These are phyloP conservation scores for Odontarrhena argentea DNA, from an alignment of 345 rosid genomes.

Conservation along the genomic window DNA sequence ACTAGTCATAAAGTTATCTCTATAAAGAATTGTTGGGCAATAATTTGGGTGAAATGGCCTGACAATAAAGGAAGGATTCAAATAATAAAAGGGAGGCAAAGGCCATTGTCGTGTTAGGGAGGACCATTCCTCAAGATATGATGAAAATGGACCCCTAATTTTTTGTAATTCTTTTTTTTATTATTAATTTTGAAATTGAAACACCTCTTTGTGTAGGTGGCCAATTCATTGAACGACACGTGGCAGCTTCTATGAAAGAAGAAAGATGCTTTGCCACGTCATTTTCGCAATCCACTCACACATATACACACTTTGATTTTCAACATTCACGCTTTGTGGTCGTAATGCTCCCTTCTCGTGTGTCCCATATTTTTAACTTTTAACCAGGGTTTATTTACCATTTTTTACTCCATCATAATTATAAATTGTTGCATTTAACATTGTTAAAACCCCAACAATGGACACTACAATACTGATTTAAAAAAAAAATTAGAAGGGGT, in stretches of 20 bases:
- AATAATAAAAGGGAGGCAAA: constrained; percentile 3
- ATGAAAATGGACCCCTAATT: constrained; percentile 21
- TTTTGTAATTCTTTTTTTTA: neutral
- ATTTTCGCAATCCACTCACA: constrained; percentile 36
- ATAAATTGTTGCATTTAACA: constrained; percentile 20
- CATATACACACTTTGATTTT: constrained; percentile 21
- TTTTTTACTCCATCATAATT: neutral
- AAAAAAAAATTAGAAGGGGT: neutral
- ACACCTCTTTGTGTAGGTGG: constrained; percentile 28
- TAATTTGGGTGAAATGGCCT: neutral
- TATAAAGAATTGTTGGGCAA: neutral
- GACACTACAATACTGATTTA: constrained; percentile 16
- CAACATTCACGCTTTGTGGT: constrained; percentile 36
- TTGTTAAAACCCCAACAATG: constrained; percentile 2
- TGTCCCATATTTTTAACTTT: constrained; percentile 12
- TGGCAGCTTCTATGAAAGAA: constrained; percentile 10
- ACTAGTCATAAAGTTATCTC: too few species aligned
- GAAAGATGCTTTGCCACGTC: constrained; percentile 34
- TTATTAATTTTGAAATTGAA: too few species aligned
- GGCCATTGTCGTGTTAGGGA: constrained; percentile 22
- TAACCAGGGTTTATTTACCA: constrained; percentile 19
- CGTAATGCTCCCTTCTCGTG: constrained; percentile 29
- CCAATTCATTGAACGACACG: constrained; percentile 17
- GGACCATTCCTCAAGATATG: constrained; percentile 40
- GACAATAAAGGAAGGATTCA: constrained; percentile 10